These are phyloP conservation scores for Avena sativa DNA, from an alignment of 176 grass and related monocot species.

Conservation along the genomic window DNA sequence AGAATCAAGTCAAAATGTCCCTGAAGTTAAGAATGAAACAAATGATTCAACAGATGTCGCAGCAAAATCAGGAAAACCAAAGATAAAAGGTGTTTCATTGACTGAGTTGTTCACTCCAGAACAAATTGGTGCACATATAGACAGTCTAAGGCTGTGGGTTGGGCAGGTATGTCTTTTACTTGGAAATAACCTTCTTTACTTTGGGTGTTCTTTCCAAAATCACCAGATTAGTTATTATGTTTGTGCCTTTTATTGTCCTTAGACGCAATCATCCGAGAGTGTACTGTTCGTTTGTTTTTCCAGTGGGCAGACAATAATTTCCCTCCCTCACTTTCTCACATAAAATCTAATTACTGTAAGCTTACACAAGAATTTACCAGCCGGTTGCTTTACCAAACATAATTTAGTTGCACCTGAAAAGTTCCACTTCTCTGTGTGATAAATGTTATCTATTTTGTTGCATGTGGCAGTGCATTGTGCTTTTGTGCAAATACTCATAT, in stretches of 20 bases:
- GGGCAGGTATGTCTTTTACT: conserved; percentile 75
- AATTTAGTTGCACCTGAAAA: conserved; percentile 22
- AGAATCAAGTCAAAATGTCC: conserved; percentile 50
- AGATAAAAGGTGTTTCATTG: conserved; percentile 97
- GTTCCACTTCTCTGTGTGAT: background rate
- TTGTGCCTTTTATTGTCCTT: conserved; percentile 20
- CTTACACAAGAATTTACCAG: background rate
- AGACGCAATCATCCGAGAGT: background rate
- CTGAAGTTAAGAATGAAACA: conserved; percentile 80
- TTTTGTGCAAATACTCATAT: conserved; percentile 36
- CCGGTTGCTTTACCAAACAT: background rate
- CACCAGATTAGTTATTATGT: conserved; percentile 29
- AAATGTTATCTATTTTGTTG: conserved; percentile 28
- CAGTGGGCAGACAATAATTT: background rate
- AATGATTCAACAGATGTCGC: conserved; percentile 62
- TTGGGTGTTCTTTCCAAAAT: background rate
- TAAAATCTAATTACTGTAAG: conserved; percentile 20
- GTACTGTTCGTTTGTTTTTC: conserved; percentile 1
- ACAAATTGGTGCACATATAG: conserved; percentile 89
- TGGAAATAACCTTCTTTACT: background rate
- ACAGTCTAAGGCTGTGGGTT: conserved; percentile 90
- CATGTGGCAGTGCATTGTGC: background rate
- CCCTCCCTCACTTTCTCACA: background rate
- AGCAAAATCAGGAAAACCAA: conserved; percentile 94
- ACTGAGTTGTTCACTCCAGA: conserved; percentile 98